Conservation (phyloP, 2,329 filamentous ascomycete species). For the Magnaporthales sp. region DNA sequence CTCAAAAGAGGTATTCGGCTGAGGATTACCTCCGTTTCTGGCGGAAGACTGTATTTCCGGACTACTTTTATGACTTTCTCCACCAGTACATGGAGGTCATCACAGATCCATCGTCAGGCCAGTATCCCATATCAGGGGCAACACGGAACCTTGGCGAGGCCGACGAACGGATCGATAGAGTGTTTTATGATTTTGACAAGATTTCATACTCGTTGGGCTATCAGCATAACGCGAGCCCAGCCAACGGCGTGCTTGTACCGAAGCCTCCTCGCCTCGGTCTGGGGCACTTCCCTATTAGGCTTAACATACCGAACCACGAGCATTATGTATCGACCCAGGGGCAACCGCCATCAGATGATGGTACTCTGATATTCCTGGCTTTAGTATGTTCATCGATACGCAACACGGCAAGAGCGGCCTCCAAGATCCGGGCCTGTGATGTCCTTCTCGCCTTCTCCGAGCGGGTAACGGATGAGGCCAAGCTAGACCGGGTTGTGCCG, state of each 20-base stretch:
- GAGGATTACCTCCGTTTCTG: constrained; percentile 92
- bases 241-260: constrained; percentile 6
- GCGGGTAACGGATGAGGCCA: constrained; percentile 86
- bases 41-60: constrained; percentile 84
- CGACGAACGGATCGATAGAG: constrained; percentile 87
- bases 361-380: constrained; percentile 84
- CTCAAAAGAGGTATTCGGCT: constrained; percentile 83
- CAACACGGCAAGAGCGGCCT: constrained; percentile 81
- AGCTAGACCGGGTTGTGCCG: constrained; percentile 84
- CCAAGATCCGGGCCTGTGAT: constrained; percentile 82
- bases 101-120: constrained; percentile 79
- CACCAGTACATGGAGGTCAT: constrained; percentile 97
- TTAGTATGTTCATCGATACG: constrained; percentile 81
- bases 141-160: constrained; percentile 72
- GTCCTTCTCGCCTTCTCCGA: constrained; percentile 87
- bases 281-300: constrained; percentile 66
- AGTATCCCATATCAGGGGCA: constrained; percentile 59
- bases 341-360: constrained; percentile 66
- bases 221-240: constrained; percentile 28
- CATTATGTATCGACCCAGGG: constrained; percentile 55
- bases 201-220: constrained; percentile 91
- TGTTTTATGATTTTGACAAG: constrained; percentile 95
- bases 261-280: constrained; percentile 41
- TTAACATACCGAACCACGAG: constrained; percentile 81
- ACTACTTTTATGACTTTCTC: constrained; percentile 95